Evolutionary conservation across 2,329 filamentous ascomycete genomes (phyloP).

Genomic region (Laburnicola sp.): DNA sequence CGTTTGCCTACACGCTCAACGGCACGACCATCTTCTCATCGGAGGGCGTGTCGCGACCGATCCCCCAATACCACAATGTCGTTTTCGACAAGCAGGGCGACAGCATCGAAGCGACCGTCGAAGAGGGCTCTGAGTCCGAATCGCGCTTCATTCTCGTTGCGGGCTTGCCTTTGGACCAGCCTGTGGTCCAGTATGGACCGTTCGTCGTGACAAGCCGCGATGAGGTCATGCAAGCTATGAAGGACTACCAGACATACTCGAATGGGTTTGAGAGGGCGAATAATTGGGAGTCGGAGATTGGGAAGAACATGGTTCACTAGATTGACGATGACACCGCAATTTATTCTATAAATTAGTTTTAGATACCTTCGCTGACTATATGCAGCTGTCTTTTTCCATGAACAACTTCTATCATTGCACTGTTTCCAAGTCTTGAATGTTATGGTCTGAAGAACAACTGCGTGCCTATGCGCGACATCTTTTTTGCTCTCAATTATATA

Average conservation of each 20-base stretch:
- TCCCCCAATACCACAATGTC: slow-evolving; percentile 80
- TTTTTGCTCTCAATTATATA: no score
- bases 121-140: slow-evolving; percentile 61
- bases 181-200: slow-evolving; percentile 46
- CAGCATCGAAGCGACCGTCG: slow-evolving; percentile 70
- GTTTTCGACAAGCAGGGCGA: slow-evolving; percentile 84
- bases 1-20: slow-evolving; percentile 83
- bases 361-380: slow-evolving; percentile 2
- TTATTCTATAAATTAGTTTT: neutral
- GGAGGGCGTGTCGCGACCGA: slow-evolving; percentile 41
- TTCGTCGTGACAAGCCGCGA: slow-evolving; percentile 44
- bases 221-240: slow-evolving; percentile 45
- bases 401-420: no score
- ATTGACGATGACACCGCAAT: neutral
- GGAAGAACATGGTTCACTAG: slow-evolving; percentile 40
- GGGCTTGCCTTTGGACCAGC: slow-evolving; percentile 61
- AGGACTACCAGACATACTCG: slow-evolving; percentile 40
- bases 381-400: neutral
- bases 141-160: slow-evolving; percentile 71
- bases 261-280: slow-evolving; percentile 63
- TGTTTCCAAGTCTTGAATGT: no score
- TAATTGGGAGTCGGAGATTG: slow-evolving; percentile 76
- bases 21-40: slow-evolving; percentile 66
- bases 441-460: no score
- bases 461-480: no score